Evolutionary conservation across 352 stramenopile species (phyloP).

Genomic region (Phytophthora quininea): DNA sequence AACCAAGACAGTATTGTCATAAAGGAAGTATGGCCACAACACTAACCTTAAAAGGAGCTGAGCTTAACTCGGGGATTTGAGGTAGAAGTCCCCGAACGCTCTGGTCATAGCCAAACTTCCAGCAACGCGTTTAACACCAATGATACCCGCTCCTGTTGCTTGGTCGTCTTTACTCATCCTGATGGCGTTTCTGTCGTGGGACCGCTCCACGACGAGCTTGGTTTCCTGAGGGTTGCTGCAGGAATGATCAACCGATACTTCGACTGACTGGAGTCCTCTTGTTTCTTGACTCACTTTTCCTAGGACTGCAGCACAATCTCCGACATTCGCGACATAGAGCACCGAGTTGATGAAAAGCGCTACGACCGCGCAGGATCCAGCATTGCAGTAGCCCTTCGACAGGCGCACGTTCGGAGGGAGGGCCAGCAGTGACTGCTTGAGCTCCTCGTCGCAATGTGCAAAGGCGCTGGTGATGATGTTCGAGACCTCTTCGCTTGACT

Average conservation of each 20-base stretch:
- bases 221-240: slow-evolving; percentile 63
- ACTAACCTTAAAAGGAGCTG: slow-evolving; percentile 88
- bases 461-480: slow-evolving; percentile 49
- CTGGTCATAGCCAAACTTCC: slow-evolving; percentile 92
- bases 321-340: slow-evolving; percentile 91
- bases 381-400: slow-evolving; percentile 77
- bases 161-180: slow-evolving; percentile 93
- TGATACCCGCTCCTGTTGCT: slow-evolving; percentile 59
- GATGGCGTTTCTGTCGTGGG: slow-evolving; percentile 80
- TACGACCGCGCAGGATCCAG: slow-evolving; percentile 66
- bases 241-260: slow-evolving; percentile 65
- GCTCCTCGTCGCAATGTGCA: slow-evolving; percentile 51
- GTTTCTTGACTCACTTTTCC: slow-evolving; percentile 58
- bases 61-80: slow-evolving; percentile 94
- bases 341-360: slow-evolving; percentile 62
- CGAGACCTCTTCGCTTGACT: slow-evolving; percentile 40
- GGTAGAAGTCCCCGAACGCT: slow-evolving; percentile 93
- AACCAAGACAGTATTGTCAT: not conserved
- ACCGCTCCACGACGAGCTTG: slow-evolving; percentile 63
- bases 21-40: not conserved
- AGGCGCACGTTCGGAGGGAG: slow-evolving; percentile 46
- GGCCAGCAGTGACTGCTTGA: slow-evolving; percentile 61
- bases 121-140: slow-evolving; percentile 91
- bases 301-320: slow-evolving; percentile 91
- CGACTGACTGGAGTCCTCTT: slow-evolving; percentile 32